These are phyloP conservation scores for Phytophthora litchii DNA, from an alignment of 352 stramenopile species.

Conservation along the genomic window DNA sequence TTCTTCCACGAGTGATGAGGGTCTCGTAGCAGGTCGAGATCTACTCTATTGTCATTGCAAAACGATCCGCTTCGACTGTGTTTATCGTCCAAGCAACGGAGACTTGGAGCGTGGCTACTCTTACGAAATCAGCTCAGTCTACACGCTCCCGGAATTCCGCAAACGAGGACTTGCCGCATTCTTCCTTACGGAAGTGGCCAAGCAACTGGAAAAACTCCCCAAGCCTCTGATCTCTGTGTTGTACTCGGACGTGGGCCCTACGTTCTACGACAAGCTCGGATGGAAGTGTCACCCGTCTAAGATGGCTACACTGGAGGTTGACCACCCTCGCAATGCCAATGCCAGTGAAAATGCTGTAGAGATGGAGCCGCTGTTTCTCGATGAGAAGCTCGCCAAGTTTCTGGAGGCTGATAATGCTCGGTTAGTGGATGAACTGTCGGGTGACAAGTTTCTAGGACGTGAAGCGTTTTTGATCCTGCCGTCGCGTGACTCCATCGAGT, in stretches of 20 bases:
- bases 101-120: constrained; percentile 47
- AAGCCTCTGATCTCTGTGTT: constrained; percentile 44
- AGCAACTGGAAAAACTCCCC: constrained; percentile 31
- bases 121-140: constrained; percentile 62
- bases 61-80: constrained; percentile 53
- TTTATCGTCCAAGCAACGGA: constrained; percentile 34
- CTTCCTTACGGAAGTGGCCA: constrained; percentile 44
- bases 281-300: constrained; percentile 50
- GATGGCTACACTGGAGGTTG: constrained; percentile 37
- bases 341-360: constrained; percentile 6
- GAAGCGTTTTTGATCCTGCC: constrained; percentile 49
- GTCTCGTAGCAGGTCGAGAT: constrained; percentile 24
- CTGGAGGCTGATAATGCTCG: constrained; percentile 45
- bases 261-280: constrained; percentile 57
- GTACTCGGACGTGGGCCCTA: constrained; percentile 62
- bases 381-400: constrained; percentile 41
- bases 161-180: constrained; percentile 48
- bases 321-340: constrained; percentile 19
- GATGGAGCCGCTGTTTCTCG: constrained; percentile 32
- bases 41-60: constrained; percentile 58
- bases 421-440: constrained; percentile 36
- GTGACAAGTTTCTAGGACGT: constrained; percentile 22
- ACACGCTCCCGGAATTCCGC: constrained; percentile 51
- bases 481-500: constrained; percentile 56
- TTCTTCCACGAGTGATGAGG: constrained; percentile 23